Evolutionary conservation across 2,329 filamentous ascomycete genomes (phyloP).

Genomic region (Monosporascus sp.): DNA sequence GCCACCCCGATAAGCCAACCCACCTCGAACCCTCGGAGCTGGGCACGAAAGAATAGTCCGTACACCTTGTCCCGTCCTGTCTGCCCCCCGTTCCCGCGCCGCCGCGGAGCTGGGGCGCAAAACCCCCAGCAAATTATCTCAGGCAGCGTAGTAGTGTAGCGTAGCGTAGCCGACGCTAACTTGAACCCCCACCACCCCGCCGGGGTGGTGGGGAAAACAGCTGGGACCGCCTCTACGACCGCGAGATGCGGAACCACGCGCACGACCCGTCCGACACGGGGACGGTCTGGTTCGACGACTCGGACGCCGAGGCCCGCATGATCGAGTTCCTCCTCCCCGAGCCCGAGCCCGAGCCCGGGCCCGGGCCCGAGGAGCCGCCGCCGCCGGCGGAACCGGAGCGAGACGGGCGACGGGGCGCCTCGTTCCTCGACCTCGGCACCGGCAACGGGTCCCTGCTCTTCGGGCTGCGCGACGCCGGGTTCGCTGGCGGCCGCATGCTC

Average conservation of each 20-base stretch:
- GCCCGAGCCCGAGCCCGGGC: slow-evolving; percentile 14
- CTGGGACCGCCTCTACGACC: slow-evolving; percentile 71
- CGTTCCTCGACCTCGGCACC: slow-evolving; percentile 83
- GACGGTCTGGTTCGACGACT: slow-evolving; percentile 95
- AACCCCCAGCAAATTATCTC: too few species aligned
- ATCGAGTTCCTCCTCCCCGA: slow-evolving; percentile 59
- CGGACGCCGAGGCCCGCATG: slow-evolving; percentile 78
- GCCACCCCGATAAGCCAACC: slow-evolving; percentile 39
- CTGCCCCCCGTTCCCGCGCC: too few species aligned
- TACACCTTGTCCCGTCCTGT: slow-evolving; percentile 14
- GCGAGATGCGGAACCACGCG: slow-evolving; percentile 67
- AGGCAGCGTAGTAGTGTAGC: too few species aligned
- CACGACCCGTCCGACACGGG: slow-evolving; percentile 73
- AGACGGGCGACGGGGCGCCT: slow-evolving; percentile 31
- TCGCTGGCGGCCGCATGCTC: slow-evolving; percentile 60
- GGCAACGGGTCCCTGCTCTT: slow-evolving; percentile 93
- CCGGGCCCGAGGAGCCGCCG: slow-evolving; percentile 13
- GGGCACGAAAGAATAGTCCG: slow-evolving; percentile 87
- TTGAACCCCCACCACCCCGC: slow-evolving; percentile 6
- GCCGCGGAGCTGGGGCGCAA: too few species aligned
- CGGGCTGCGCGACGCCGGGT: slow-evolving; percentile 62
- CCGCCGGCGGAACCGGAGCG: slow-evolving; percentile 13
- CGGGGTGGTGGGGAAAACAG: slow-evolving; percentile 34
- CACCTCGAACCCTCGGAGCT: slow-evolving; percentile 73
- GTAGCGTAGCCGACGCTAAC: not conserved